Evolutionary conservation across 768 basidiomycete species (phyloP).

Genomic region (Chalciporus pseudorubinellus): DNA sequence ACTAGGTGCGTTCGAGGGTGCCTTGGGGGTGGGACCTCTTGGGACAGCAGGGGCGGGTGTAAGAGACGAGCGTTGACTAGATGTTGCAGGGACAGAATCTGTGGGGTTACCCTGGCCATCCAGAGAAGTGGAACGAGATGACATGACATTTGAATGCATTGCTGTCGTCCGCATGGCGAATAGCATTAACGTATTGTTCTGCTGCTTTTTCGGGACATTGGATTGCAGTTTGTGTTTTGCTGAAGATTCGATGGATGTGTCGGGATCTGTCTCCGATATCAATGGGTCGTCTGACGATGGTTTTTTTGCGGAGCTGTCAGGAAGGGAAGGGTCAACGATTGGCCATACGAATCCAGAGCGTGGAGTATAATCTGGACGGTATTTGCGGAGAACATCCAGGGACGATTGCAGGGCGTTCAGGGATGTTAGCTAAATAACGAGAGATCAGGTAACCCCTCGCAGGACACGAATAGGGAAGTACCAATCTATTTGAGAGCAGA

Average conservation of each 20-base stretch:
- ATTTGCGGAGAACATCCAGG: constrained; percentile 65
- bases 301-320: constrained; percentile 44
- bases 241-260: constrained; percentile 13
- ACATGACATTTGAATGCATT: constrained; percentile 57
- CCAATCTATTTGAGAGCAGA: constrained; percentile 80
- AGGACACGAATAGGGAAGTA: constrained; percentile 32
- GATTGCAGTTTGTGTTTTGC: constrained; percentile 25
- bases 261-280: constrained; percentile 19
- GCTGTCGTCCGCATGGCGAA: constrained; percentile 83
- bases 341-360: constrained; percentile 86
- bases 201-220: constrained; percentile 49
- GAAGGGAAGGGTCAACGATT: constrained; percentile 55
- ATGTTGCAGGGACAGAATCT: constrained; percentile 24
- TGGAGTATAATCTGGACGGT: constrained; percentile 81
- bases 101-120: constrained; percentile 29
- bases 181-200: constrained; percentile 66
- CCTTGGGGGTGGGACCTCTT: constrained; percentile 33
- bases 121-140: constrained; percentile 37
- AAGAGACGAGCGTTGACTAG: constrained; percentile 30
- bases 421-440: constrained; percentile 54
- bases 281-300: constrained; percentile 27
- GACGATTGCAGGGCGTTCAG: constrained; percentile 73
- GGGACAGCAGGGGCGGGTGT: constrained; percentile 36
- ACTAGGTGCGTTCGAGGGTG: constrained; percentile 33
- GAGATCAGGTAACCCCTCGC: not conserved